Evolutionary conservation across 2,329 filamentous ascomycete species (phyloP).

Genomic region (Arthrobotrys sphaeroides): DNA sequence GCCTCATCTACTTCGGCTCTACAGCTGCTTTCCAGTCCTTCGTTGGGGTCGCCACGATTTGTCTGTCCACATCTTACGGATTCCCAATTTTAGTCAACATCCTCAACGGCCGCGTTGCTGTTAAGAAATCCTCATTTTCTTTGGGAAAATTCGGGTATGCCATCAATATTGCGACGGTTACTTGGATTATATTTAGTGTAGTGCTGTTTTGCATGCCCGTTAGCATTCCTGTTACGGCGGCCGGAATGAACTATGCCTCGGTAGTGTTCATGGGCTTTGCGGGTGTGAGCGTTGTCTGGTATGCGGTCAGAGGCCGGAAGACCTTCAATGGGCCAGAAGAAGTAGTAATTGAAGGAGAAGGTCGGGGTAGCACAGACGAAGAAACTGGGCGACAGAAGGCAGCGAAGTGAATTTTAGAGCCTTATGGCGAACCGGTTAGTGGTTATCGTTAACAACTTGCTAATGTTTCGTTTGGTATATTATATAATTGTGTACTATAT

Average conservation of each 20-base stretch:
- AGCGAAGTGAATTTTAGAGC: neutral
- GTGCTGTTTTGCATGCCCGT: conserved; percentile 81
- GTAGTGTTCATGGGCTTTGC: conserved; percentile 74
- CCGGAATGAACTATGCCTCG: conserved; percentile 73
- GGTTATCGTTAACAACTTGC: too few relatives aligned
- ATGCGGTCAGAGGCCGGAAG: conserved; percentile 71
- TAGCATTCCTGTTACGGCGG: conserved; percentile 68
- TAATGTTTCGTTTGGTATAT: too few relatives aligned
- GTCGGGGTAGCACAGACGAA: conserved; percentile 9
- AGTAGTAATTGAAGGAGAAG: conserved; percentile 34
- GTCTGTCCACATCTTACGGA: conserved; percentile 77
- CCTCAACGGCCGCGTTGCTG: conserved; percentile 71
- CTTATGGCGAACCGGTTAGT: neutral
- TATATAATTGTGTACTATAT: too few relatives aligned
- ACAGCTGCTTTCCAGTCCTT: conserved; percentile 80
- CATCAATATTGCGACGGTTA: conserved; percentile 74
- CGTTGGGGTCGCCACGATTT: conserved; percentile 82
- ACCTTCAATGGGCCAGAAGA: conserved; percentile 70
- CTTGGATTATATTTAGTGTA: conserved; percentile 75
- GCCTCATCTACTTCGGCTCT: conserved; percentile 78
- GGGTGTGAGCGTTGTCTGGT: conserved; percentile 70
- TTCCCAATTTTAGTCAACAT: conserved; percentile 78
- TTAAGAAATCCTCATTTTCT: conserved; percentile 73
- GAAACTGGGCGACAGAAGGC: conserved; percentile 3
- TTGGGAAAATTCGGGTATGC: conserved; percentile 74